phyloP scores from a whole-genome alignment of 257 asterid genomes.

The Ligustrum vulgare region DNA sequence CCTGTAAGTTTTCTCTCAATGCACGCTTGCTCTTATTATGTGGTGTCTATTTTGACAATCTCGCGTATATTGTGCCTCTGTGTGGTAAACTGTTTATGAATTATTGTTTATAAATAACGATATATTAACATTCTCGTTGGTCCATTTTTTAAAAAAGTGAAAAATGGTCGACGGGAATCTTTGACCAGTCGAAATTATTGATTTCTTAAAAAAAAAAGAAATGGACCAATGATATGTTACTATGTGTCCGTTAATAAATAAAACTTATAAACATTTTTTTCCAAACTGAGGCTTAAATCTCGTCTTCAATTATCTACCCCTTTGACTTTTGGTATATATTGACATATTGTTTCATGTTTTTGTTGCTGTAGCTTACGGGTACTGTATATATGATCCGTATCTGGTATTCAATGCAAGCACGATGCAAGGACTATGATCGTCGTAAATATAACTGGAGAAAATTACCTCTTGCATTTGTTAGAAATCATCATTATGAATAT shows the following conservation, averaged over 20 bases:
- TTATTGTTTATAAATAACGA: too few species aligned
- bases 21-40: background rate
- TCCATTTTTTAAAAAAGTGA: too few species aligned
- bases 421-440: background rate
- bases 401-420: background rate
- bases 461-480: background rate
- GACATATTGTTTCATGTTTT: background rate
- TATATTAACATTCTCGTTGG: too few species aligned
- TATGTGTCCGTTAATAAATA: too few species aligned
- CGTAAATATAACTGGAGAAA: background rate
- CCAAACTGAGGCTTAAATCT: background rate
- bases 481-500: background rate
- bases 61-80: too few species aligned
- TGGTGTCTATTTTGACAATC: too few species aligned
- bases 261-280: too few species aligned
- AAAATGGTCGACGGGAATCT: too few species aligned
- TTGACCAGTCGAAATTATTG: too few species aligned
- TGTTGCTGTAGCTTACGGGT: background rate
- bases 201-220: too few species aligned
- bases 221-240: too few species aligned
- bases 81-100: too few species aligned
- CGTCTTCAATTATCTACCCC: background rate
- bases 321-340: background rate
- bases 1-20: constrained; percentile 13
- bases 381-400: background rate